Evolutionary conservation across 768 basidiomycete genomes (phyloP).

Genomic region (Amanita rubescens): DNA sequence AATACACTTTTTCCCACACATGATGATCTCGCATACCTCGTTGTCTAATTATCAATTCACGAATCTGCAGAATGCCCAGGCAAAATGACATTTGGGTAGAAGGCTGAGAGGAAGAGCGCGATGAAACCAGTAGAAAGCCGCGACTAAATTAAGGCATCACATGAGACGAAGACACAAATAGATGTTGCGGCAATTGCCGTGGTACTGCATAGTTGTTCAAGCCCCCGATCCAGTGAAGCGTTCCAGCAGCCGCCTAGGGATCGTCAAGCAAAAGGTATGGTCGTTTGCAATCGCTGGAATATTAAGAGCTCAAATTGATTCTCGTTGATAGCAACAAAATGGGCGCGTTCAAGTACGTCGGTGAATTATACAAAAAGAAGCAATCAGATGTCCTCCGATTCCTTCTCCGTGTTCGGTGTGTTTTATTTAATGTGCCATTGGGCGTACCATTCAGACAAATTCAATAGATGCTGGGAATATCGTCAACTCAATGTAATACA

Average conservation of each 20-base stretch:
- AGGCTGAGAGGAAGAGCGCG: too few species aligned
- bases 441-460: not conserved
- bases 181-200: slow-evolving; percentile 27
- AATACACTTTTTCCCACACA: too few species aligned
- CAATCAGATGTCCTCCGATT: slow-evolving; percentile 97
- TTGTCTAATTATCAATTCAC: too few species aligned
- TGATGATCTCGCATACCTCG: too few species aligned
- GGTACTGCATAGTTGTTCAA: slow-evolving; percentile 32
- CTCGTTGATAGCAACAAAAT: slow-evolving; percentile 45
- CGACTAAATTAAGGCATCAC: too few species aligned
- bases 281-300: slow-evolving; percentile 11
- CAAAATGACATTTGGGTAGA: too few species aligned
- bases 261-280: slow-evolving; percentile 34
- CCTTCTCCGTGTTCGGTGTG: slow-evolving; percentile 90
- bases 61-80: too few species aligned
- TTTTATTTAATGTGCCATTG: slow-evolving; percentile 7
- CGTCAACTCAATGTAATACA: slow-evolving; percentile 98
- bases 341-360: slow-evolving; percentile 95
- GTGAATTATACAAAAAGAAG: slow-evolving; percentile 98
- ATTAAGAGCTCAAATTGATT: not conserved
- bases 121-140: too few species aligned
- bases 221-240: slow-evolving; percentile 16
- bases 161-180: too few species aligned
- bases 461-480: slow-evolving; percentile 90
- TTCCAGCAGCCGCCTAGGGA: slow-evolving; percentile 25